Percentiles rank a stretch among this genome's conserved stretches.
Conservation (phyloP, 495 filamentous ascomycete species). For the Trichoderma virens region DNA sequence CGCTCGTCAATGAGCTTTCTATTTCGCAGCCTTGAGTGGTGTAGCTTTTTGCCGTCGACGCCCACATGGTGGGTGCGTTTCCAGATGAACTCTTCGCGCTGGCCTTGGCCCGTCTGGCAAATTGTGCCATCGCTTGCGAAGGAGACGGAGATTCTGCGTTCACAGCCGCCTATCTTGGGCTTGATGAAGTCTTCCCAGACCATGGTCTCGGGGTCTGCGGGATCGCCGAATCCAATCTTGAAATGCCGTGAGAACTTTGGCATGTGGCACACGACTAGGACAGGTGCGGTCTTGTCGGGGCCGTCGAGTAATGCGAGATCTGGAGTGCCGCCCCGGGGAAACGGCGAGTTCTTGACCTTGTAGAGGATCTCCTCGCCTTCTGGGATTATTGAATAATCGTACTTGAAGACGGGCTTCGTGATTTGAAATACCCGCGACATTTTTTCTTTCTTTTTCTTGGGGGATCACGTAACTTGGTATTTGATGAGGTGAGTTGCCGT, state of each 20-base stretch:
- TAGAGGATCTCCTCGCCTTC: neutral
- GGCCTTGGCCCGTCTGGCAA: neutral
- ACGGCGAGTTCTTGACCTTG: slow-evolving; percentile 1
- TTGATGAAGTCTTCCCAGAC: neutral
- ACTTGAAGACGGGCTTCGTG: neutral
- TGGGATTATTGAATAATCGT: neutral
- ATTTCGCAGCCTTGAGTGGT: neutral
- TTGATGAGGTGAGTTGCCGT: neutral
- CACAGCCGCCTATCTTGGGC: neutral
- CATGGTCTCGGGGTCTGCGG: neutral
- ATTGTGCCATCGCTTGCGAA: neutral
- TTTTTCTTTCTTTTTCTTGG: neutral
- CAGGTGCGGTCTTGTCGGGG: neutral
- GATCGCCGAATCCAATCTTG: slow-evolving; percentile 6
- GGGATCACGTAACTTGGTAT: neutral
- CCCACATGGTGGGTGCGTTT: neutral
- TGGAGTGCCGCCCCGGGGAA: neutral
- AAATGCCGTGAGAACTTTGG: neutral
- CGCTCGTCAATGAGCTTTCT: slow-evolving; percentile 1
- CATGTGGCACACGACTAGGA: neutral
- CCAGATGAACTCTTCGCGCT: neutral
- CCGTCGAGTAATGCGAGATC: neutral
- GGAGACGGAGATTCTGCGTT: neutral
- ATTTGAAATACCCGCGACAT: neutral
- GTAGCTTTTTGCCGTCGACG: neutral